Percentiles rank a stretch among this genome's conserved stretches.
Conservation (phyloP, 2,329 filamentous ascomycete genomes). For the Coleophoma cylindrospora region DNA sequence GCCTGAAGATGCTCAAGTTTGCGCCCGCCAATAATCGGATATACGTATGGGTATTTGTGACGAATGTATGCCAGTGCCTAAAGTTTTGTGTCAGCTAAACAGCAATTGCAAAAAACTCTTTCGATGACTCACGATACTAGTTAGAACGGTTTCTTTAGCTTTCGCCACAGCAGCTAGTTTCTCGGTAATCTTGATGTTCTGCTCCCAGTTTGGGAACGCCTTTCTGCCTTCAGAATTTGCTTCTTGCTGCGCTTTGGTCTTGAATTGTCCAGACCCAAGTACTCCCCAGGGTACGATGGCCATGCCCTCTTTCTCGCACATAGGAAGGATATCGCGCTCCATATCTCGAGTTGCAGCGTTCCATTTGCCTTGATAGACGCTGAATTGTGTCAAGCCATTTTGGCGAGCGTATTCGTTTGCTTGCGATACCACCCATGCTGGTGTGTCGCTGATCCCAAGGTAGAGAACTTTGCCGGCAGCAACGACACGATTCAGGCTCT, state of each 20-base stretch:
- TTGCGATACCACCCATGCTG: too few relatives aligned
- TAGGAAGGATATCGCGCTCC: conserved; percentile 51
- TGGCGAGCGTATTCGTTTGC: too few relatives aligned
- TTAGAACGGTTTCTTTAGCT: conserved; percentile 39
- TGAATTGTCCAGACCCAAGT: conserved; percentile 38
- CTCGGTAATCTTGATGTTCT: conserved; percentile 49
- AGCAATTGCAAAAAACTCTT: too few relatives aligned
- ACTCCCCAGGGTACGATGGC: conserved; percentile 46
- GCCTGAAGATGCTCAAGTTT: conserved; percentile 51
- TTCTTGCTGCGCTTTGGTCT: conserved; percentile 29
- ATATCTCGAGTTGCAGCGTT: conserved; percentile 54
- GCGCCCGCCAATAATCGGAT: conserved; percentile 50
- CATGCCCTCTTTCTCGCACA: conserved; percentile 50
- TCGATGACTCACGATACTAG: conserved; percentile 44
- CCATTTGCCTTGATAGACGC: conserved; percentile 61
- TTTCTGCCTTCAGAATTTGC: conserved; percentile 10
- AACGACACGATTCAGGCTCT: conserved; percentile 55
- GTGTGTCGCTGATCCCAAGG: conserved; percentile 6
- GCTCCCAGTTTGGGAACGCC: conserved; percentile 28
- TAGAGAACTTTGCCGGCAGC: conserved; percentile 56
- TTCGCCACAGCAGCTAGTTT: conserved; percentile 48
- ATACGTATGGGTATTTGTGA: conserved; percentile 39
- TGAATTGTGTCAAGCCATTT: conserved; percentile 35
- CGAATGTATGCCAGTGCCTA: conserved; percentile 24
- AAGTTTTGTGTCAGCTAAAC: neutral